Evolutionary conservation across 2,329 filamentous ascomycete species (phyloP).

Genomic region (Pleurostoma richardsiae): DNA sequence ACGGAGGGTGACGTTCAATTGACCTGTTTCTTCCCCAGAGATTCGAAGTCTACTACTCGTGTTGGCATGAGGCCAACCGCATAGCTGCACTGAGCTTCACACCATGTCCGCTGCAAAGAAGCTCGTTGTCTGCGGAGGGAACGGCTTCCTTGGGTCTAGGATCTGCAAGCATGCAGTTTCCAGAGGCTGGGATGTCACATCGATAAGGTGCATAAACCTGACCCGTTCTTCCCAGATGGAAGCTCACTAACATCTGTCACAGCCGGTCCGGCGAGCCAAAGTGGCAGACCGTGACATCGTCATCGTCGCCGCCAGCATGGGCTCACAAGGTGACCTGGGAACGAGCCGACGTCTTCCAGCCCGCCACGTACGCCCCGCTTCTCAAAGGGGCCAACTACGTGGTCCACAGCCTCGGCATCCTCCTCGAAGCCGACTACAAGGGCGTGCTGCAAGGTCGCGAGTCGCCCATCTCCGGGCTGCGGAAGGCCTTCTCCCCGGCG

Average conservation of each 20-base stretch:
- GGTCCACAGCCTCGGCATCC: conserved; percentile 91
- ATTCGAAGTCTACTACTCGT: too few relatives aligned
- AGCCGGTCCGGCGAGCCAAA: conserved; percentile 87
- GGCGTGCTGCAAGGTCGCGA: conserved; percentile 79
- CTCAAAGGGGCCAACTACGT: conserved; percentile 77
- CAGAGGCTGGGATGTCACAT: conserved; percentile 87
- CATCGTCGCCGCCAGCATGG: conserved; percentile 69
- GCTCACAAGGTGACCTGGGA: conserved; percentile 80
- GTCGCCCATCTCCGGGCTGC: conserved; percentile 72
- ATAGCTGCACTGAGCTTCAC: too few relatives aligned
- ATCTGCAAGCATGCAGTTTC: conserved; percentile 88
- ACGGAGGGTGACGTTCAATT: neutral
- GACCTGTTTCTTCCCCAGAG: too few relatives aligned
- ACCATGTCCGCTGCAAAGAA: conserved; percentile 63
- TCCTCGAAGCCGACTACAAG: conserved; percentile 98
- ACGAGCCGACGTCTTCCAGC: conserved; percentile 80
- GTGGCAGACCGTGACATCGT: conserved; percentile 78
- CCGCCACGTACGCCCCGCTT: conserved; percentile 70
- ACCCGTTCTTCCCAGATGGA: neutral
- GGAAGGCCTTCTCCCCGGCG: conserved; percentile 68
- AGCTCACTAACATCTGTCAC: conserved; percentile 5
- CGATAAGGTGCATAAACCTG: conserved; percentile 65
- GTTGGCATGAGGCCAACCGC: too few relatives aligned
- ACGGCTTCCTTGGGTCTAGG: conserved; percentile 80
- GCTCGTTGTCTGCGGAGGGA: conserved; percentile 88